Base-by-base conservation (phyloP, 306 rosid genomes). In the Pyrus communis region DNA sequence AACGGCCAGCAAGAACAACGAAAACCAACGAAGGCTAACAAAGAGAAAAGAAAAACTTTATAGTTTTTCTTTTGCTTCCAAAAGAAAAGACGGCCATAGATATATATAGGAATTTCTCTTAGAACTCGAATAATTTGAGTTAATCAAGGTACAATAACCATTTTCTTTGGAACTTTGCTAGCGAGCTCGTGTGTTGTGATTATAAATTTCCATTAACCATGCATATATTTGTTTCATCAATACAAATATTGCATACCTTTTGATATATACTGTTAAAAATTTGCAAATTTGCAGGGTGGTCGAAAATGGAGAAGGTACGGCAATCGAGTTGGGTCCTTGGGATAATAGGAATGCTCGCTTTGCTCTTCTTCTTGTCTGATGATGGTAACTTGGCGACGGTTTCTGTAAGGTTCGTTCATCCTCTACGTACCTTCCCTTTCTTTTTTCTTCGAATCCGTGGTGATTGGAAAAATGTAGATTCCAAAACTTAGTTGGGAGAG, bases 381-480 rank as follows among this genome's bases (percentile, higher is more conserved):
- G 70, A 35, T 33, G 63, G 38, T 42, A 49, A 49, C 55, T 60
- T 17, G 58, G 23, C 15, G 55, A 70, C 4, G 25, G 42, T 49
- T 7, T 46, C 75, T 6, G 49, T 66, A 33, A 88, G 96, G 92
- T 90, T 75, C 68, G 38, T 17, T 58, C 13, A 1, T 49, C 42
- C 40, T n/a, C 49, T 14, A 25, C 27, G 27, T 25, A 67, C 55
- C 12, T 62, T 65, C 31, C 61, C 17, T 58, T 45, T 58, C 13
- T 19, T 62, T 58, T 58, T 58, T 61, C 14, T 61, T 61, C 25
- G 9, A 38, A 13, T 43, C 38, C 33, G 17, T 31, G 52, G n/a
- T 33, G 64, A 71, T 30, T 21, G 30, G 15, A 28, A 61, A 58
- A 10, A 4, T 27, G 6, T 13, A 61, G 33, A 27, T 27, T 27